Conservation (phyloP, 257 asterid genomes). For the Forsythia suspensa region DNA sequence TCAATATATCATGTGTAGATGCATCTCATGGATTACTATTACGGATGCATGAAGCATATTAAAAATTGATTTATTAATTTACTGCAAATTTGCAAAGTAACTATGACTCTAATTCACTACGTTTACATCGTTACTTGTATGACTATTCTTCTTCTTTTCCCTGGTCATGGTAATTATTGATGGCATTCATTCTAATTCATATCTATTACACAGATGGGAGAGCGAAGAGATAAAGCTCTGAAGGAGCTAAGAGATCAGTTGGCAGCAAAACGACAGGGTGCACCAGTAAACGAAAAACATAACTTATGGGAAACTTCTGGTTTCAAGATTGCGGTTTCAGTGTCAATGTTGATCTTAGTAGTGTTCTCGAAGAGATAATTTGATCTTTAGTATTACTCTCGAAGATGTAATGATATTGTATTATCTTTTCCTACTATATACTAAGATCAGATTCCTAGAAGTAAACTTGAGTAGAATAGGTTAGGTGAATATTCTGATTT, state of each 20-base stretch:
- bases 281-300: constrained; percentile 40
- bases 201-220: constrained; percentile 70
- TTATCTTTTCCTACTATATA: background rate
- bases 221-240: constrained; percentile 72
- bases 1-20: background rate
- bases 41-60: background rate
- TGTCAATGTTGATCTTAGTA: constrained; percentile 86
- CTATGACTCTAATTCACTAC: background rate
- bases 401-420: constrained; percentile 24
- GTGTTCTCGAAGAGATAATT: constrained; percentile 62
- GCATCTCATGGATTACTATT: background rate
- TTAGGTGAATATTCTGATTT: background rate
- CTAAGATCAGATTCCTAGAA: constrained; percentile 8
- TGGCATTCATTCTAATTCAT: background rate
- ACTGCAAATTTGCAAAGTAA: too few species aligned
- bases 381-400: constrained; percentile 46
- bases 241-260: constrained; percentile 83
- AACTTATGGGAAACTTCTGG: constrained; percentile 79
- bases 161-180: background rate
- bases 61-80: too few species aligned
- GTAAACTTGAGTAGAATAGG: constrained; percentile 11
- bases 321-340: constrained; percentile 77
- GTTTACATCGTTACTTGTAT: too few species aligned
- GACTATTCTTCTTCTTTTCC: background rate
- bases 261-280: constrained; percentile 39